phyloP scores from a whole-genome alignment of 768 basidiomycete genomes.

The Hirschioporus abietinus region DNA sequence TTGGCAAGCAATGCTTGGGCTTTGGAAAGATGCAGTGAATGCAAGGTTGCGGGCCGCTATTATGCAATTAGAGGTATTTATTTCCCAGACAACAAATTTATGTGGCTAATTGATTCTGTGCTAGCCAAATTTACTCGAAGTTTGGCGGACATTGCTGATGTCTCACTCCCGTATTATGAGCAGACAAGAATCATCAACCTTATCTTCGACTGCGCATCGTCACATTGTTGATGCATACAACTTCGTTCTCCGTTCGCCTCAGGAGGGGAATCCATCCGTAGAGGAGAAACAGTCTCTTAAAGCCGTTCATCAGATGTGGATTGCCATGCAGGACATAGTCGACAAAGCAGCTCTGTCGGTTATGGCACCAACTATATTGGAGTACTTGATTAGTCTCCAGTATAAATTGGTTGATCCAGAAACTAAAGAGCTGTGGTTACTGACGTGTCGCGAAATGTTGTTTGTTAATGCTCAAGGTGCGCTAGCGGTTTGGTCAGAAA shows the following conservation, averaged over 20 bases:
- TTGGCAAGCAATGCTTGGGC: conserved; percentile 9
- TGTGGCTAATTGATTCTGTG: not conserved
- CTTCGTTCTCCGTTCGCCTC: not conserved
- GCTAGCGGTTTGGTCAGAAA: not conserved
- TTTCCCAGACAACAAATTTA: not conserved
- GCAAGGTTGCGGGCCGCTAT: not conserved
- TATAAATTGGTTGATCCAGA: not conserved
- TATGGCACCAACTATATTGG: not conserved
- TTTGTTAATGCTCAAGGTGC: not conserved
- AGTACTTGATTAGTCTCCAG: not conserved
- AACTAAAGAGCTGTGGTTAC: not conserved
- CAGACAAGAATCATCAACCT: not conserved
- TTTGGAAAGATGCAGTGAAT: conserved; percentile 11
- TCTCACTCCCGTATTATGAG: not conserved
- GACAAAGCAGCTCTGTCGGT: not conserved
- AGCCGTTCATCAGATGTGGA: not conserved
- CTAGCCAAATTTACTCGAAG: not conserved
- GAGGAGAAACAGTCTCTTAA: not conserved
- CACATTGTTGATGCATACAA: not conserved
- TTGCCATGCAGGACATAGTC: not conserved
- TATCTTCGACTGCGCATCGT: not conserved
- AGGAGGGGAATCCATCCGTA: not conserved
- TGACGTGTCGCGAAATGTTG: not conserved
- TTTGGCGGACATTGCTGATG: not conserved
- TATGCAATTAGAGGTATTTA: not conserved